Evolutionary conservation across 352 stramenopile species (phyloP).

Genomic region (Phytophthora sojae): DNA sequence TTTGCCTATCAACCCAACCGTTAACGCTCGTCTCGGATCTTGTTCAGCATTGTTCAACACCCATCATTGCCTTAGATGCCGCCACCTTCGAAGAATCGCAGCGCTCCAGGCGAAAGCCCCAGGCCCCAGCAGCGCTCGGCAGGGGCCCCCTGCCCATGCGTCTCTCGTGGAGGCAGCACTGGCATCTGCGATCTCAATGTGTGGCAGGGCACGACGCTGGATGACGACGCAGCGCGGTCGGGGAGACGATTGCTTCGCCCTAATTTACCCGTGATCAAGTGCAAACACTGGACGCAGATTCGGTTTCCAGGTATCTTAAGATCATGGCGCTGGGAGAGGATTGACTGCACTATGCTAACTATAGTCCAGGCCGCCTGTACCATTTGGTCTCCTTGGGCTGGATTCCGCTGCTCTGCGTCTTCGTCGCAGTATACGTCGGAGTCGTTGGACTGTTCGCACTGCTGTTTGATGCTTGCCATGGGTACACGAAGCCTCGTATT

Average conservation of each 20-base stretch:
- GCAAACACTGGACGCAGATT: constrained; percentile 50
- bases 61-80: neutral
- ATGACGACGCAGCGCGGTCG: constrained; percentile 29
- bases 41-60: constrained; percentile 1
- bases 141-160: constrained; percentile 38
- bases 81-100: constrained; percentile 49
- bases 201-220: constrained; percentile 64
- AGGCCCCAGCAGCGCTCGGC: constrained; percentile 1
- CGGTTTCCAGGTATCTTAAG: constrained; percentile 41
- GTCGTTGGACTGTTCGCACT: constrained; percentile 59
- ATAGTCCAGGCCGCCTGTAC: constrained; percentile 48
- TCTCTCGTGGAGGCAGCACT: constrained; percentile 30
- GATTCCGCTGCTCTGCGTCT: constrained; percentile 52
- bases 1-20: neutral
- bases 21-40: constrained; percentile 3
- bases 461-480: constrained; percentile 49
- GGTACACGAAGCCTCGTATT: constrained; percentile 21
- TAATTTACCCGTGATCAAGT: constrained; percentile 54
- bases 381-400: constrained; percentile 60
- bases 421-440: constrained; percentile 54
- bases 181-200: constrained; percentile 61
- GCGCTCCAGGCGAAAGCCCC: constrained; percentile 20
- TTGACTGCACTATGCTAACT: neutral
- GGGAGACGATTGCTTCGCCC: constrained; percentile 45
- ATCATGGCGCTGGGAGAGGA: neutral